Percentiles rank a stretch among this genome's conserved stretches.
phyloP scores from a whole-genome alignment of 129 eudicot genomes.

The Helianthus annuus region DNA sequence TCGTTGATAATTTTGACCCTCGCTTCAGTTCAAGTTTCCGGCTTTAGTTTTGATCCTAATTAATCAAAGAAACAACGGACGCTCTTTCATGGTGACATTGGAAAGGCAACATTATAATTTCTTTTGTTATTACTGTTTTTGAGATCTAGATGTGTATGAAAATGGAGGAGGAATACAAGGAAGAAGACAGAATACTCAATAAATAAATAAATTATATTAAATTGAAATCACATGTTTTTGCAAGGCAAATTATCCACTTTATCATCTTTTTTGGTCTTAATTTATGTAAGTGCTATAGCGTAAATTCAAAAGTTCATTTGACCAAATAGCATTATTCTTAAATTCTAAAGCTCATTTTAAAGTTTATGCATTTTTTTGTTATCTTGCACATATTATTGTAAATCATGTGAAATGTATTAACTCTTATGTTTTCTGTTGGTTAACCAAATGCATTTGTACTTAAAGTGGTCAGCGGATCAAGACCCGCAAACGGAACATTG shows the following conservation, averaged over 20 bases:
- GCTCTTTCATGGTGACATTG: not conserved
- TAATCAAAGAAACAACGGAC: not conserved
- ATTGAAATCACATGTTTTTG: not conserved
- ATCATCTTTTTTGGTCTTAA: not conserved
- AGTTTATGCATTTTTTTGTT: not conserved
- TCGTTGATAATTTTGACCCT: not conserved
- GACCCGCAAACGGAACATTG: constrained; percentile 99
- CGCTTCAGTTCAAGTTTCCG: not conserved
- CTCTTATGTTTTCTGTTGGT: not conserved
- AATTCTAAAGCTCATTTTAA: not conserved
- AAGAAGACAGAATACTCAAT: not conserved
- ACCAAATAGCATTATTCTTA: not conserved
- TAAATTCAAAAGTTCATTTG: not conserved
- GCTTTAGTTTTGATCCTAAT: not conserved
- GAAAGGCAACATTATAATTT: not conserved
- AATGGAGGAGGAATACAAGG: not conserved
- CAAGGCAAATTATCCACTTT: not conserved
- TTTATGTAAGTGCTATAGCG: not conserved
- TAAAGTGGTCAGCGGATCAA: constrained; percentile 99
- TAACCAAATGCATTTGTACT: constrained; percentile 15
- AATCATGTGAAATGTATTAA: not conserved
- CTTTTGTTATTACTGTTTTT: not conserved
- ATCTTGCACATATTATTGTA: not conserved
- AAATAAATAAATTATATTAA: not conserved
- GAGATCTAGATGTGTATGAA: not conserved